phyloP scores from a whole-genome alignment of 768 basidiomycete species.

The Boletus sp. region DNA sequence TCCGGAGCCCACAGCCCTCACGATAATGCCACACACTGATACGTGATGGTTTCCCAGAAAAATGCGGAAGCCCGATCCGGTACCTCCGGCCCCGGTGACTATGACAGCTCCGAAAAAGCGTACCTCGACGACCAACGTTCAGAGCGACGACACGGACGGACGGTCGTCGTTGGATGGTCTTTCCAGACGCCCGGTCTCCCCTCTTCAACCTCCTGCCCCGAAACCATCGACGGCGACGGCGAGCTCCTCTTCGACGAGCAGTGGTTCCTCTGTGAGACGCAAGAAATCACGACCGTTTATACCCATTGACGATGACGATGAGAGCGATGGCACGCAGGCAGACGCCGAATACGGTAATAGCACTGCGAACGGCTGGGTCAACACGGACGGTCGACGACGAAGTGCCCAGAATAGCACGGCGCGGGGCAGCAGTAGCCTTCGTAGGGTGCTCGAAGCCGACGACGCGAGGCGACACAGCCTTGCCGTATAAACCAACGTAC shows the following conservation, averaged over 20 bases:
- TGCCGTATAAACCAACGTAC: constrained; percentile 51
- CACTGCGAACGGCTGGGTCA: constrained; percentile 46
- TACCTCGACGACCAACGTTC: constrained; percentile 30
- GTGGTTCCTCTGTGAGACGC: constrained; percentile 36
- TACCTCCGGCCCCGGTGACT: constrained; percentile 34
- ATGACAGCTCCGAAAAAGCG: constrained; percentile 42
- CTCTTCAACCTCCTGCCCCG: constrained; percentile 31
- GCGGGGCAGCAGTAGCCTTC: constrained; percentile 26
- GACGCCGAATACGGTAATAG: constrained; percentile 57
- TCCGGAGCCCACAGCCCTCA: constrained; percentile 15
- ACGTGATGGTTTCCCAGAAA: constrained; percentile 46
- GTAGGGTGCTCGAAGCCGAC: constrained; percentile 38
- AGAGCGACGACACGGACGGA: constrained; percentile 38
- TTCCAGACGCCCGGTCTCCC: constrained; percentile 32
- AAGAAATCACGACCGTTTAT: constrained; percentile 53
- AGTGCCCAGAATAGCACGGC: constrained; percentile 25
- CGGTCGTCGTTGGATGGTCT: constrained; percentile 39
- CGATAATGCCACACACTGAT: constrained; percentile 7
- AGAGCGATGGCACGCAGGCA: constrained; percentile 68
- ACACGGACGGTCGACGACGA: constrained; percentile 55
- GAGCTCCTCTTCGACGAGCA: constrained; percentile 27
- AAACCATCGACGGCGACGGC: constrained; percentile 38
- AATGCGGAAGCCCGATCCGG: constrained; percentile 82
- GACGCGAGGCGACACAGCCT: constrained; percentile 67
- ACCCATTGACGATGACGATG: constrained; percentile 47